phyloP scores from a whole-genome alignment of 805 yeast species.

The Danielia reshetovae region DNA sequence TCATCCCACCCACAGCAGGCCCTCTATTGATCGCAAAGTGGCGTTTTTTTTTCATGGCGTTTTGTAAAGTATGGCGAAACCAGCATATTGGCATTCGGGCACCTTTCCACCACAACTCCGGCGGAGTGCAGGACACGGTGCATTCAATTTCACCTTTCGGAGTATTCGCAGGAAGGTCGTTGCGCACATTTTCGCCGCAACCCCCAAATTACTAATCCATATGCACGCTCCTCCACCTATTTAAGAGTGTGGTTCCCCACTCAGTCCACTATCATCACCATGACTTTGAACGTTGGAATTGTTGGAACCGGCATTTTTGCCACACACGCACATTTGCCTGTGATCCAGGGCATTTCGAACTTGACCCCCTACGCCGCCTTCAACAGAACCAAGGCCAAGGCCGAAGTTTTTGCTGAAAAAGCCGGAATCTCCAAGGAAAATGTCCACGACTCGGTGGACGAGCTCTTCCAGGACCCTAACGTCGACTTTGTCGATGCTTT shows the following conservation, averaged over 20 bases:
- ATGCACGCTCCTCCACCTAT: neutral
- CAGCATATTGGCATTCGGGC: too few relatives aligned
- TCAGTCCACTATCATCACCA: too few relatives aligned
- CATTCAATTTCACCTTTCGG: too few relatives aligned
- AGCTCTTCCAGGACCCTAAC: constrained; percentile 58
- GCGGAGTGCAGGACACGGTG: too few relatives aligned
- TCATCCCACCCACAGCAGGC: too few relatives aligned
- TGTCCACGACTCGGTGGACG: constrained; percentile 60
- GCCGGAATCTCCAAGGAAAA: constrained; percentile 50
- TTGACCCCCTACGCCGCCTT: constrained; percentile 65
- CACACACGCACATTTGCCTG: constrained; percentile 76
- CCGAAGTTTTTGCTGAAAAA: constrained; percentile 66
- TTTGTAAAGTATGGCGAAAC: too few relatives aligned
- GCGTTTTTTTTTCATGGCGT: too few relatives aligned
- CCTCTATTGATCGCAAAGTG: too few relatives aligned
- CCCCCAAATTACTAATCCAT: neutral
- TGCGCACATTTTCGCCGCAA: too few relatives aligned
- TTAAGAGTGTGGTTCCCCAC: neutral
- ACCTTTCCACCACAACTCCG: too few relatives aligned
- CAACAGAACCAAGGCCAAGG: constrained; percentile 83
- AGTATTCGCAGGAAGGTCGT: too few relatives aligned
- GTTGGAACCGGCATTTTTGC: constrained; percentile 91
- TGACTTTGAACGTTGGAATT: constrained; percentile 53
- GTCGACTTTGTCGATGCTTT: constrained; percentile 81
- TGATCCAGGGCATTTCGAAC: constrained; percentile 47